phyloP scores from a whole-genome alignment of 495 filamentous ascomycete species.

The Neurospora africana region DNA sequence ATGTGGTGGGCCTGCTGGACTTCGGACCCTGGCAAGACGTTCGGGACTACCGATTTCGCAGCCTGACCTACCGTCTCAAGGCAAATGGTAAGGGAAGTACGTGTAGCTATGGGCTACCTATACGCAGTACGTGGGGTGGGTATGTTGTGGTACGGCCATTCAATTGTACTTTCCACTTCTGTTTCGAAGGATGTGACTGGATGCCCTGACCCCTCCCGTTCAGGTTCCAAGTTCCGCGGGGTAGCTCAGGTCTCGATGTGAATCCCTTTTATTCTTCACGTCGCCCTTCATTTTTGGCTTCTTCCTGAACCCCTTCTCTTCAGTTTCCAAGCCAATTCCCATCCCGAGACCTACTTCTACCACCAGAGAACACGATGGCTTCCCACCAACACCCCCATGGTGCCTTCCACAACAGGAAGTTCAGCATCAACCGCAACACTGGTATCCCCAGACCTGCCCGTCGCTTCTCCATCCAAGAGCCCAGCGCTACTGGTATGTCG shows the following conservation, averaged over 20 bases:
- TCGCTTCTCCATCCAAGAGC: conserved; percentile 42
- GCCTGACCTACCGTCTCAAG: not conserved
- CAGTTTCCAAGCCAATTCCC: not conserved
- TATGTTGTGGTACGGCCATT: not conserved
- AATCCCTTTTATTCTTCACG: not conserved
- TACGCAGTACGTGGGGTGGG: not conserved
- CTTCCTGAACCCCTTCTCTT: not conserved
- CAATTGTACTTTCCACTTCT: not conserved
- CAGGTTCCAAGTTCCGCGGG: not conserved
- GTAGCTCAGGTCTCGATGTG: not conserved
- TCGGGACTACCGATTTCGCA: not conserved
- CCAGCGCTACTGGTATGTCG: conserved; percentile 35
- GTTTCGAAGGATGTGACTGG: not conserved
- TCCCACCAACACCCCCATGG: conserved; percentile 11
- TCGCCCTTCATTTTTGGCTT: not conserved
- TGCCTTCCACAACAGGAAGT: conserved; percentile 40
- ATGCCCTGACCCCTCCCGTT: not conserved
- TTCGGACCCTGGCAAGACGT: not conserved
- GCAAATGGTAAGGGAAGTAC: too few species aligned
- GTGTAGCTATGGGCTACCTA: too few species aligned
- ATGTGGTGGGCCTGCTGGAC: not conserved
- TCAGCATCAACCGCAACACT: conserved; percentile 48
- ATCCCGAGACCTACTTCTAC: too few species aligned
- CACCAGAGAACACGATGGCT: too few species aligned
- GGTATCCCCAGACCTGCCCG: conserved; percentile 38